A percentile compares a stretch with the other conserved stretches of the same genome.
These are phyloP conservation scores for Lanmaoa pseudosensibilis DNA, from an alignment of 768 basidiomycete species.

Conservation along the genomic window DNA sequence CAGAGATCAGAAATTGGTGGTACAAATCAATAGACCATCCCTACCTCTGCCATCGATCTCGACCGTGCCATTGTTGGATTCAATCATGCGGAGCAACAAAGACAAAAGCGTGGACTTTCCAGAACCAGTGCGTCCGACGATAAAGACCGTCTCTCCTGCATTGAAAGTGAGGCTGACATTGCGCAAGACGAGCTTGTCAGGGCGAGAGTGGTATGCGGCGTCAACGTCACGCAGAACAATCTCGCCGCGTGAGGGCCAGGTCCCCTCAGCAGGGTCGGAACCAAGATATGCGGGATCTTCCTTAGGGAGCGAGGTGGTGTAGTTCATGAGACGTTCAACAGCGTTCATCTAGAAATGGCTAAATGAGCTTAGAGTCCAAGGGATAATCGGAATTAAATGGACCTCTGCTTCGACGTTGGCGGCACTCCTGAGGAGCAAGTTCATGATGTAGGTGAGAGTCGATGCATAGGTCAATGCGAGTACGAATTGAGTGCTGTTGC, in stretches of 20 bases:
- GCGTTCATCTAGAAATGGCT: slow-evolving; percentile 24
- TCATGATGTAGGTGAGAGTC: slow-evolving; percentile 29
- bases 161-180: slow-evolving; percentile 67
- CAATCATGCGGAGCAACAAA: slow-evolving; percentile 77
- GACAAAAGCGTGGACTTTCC: slow-evolving; percentile 73
- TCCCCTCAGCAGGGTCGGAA: slow-evolving; percentile 22
- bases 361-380: neutral
- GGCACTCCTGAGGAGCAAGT: slow-evolving; percentile 27
- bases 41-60: slow-evolving; percentile 73
- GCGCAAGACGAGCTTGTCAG: slow-evolving; percentile 56
- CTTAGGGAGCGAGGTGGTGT: slow-evolving; percentile 23
- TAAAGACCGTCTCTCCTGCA: slow-evolving; percentile 69
- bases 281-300: slow-evolving; percentile 22
- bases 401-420: slow-evolving; percentile 32
- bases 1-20: slow-evolving; percentile 65
- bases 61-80: slow-evolving; percentile 60
- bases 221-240: slow-evolving; percentile 59
- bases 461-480: slow-evolving; percentile 32
- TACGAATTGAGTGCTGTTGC: slow-evolving; percentile 24
- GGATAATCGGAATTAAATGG: neutral
- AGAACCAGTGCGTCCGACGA: slow-evolving; percentile 75
- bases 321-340: slow-evolving; percentile 31
- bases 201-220: slow-evolving; percentile 73
- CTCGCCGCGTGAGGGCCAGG: slow-evolving; percentile 51
- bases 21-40: slow-evolving; percentile 36